These are phyloP conservation scores for Phytophthora boehmeriae DNA, from an alignment of 352 stramenopile species.

Conservation along the genomic window DNA sequence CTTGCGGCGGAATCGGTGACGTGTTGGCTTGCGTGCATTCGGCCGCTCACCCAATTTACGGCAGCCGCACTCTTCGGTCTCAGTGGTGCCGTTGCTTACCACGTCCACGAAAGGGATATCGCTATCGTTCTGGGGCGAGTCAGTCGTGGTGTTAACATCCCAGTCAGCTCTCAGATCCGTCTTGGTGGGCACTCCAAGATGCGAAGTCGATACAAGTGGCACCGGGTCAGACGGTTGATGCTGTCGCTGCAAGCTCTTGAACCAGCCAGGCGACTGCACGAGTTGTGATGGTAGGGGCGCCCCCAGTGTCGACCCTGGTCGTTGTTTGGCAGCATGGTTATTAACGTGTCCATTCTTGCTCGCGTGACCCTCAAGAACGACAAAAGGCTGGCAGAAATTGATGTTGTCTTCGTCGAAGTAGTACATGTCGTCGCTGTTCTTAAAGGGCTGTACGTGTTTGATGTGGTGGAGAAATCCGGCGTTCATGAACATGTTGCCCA, in stretches of 20 bases:
- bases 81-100: constrained; percentile 25
- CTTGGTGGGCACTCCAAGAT: not conserved
- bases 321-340: constrained; percentile 10
- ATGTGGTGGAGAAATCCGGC: constrained; percentile 57
- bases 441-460: constrained; percentile 52
- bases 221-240: constrained; percentile 27
- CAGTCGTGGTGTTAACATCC: constrained; percentile 15
- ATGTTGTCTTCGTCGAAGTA: constrained; percentile 57
- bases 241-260: constrained; percentile 35
- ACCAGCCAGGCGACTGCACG: constrained; percentile 35
- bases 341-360: constrained; percentile 15
- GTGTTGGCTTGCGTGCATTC: constrained; percentile 26
- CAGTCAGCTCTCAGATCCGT: constrained; percentile 12
- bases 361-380: constrained; percentile 36
- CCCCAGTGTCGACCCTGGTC: constrained; percentile 29
- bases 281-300: constrained; percentile 37
- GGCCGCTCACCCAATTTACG: constrained; percentile 38
- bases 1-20: constrained; percentile 38
- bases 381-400: constrained; percentile 39
- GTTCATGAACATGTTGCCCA: constrained; percentile 69
- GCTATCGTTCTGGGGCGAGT: constrained; percentile 23
- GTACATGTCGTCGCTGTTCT: constrained; percentile 43
- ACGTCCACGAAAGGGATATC: constrained; percentile 24
- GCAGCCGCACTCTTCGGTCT: constrained; percentile 34
- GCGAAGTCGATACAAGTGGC: constrained; percentile 14